Percentiles rank a stretch among this genome's conserved stretches.
Evolutionary conservation across 179 eudicot genomes (phyloP).

Genomic region (Sideroxylon spinosum): DNA sequence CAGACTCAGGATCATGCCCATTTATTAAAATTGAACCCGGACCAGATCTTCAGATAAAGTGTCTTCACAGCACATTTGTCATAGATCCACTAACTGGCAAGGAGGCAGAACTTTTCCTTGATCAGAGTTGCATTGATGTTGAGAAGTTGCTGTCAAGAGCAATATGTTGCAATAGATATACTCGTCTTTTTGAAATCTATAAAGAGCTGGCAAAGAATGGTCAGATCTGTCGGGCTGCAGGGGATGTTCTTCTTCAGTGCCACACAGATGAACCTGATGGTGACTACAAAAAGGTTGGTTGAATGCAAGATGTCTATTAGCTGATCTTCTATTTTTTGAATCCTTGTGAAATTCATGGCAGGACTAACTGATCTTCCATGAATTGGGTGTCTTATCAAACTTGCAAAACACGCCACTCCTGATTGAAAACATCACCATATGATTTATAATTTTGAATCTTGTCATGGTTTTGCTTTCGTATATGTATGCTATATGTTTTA

Average conservation of each 20-base stretch:
- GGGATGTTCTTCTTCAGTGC: slow-evolving; percentile 68
- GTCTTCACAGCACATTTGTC: slow-evolving; percentile 80
- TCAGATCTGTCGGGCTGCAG: slow-evolving; percentile 51
- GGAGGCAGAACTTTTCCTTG: slow-evolving; percentile 78
- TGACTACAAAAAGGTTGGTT: slow-evolving; percentile 52
- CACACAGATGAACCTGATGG: slow-evolving; percentile 37
- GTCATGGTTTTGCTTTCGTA: background rate
- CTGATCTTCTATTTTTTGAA: background rate
- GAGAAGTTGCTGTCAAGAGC: slow-evolving; percentile 83
- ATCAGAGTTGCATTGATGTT: slow-evolving; percentile 83
- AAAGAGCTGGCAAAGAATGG: slow-evolving; percentile 74
- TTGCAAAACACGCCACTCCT: background rate
- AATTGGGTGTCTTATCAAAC: background rate
- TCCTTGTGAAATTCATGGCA: background rate
- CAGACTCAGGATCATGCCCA: slow-evolving; percentile 65
- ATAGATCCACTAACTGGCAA: slow-evolving; percentile 79
- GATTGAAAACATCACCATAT: background rate
- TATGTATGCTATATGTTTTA: background rate
- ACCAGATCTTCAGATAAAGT: slow-evolving; percentile 73
- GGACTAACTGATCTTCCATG: background rate
- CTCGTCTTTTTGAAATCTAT: slow-evolving; percentile 81
- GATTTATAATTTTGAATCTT: background rate
- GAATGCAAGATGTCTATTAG: background rate
- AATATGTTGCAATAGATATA: slow-evolving; percentile 77
- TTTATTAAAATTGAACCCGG: slow-evolving; percentile 89